Base-by-base conservation (phyloP, 2,329 filamentous ascomycete genomes). In the Aspergillus hortae region DNA sequence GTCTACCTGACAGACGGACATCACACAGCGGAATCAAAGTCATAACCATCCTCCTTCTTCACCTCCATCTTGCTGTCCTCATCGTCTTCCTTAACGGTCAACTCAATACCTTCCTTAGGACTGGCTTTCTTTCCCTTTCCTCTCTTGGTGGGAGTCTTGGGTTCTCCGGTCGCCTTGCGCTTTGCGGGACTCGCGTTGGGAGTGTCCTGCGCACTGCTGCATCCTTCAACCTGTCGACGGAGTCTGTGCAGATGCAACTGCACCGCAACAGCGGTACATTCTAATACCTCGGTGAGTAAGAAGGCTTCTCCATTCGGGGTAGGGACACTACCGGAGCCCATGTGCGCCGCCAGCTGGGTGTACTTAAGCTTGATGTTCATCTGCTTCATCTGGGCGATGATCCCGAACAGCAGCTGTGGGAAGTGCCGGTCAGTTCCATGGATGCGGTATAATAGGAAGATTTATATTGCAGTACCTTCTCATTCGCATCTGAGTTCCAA, bases 291-390 rank as follows among this genome's bases (percentile, higher is more conserved):
- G 2, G 19, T 43, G 12, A 50, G 19, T 21, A 10, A 2, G 19
- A 19, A 10, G 30, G 4, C 12, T 21, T 1, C 14, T 10, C 10
- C 15, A 5, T 14, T 6, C 6, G 2, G 11, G 15, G 40, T 23
- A 9, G 6, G 3, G 35, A 38, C 21, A 25, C 17, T 23, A 58
- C 56, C 54, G 11, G 51, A 17, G 4, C 56, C 56, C 54, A 56
- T 56, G 19, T 47, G 48, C 4, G 15, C 33, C 0, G 56, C 52
- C 0, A 58, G 48, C 1, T 21, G 23, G 1, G 50, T n/a, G 36
- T 55, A 42, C n/a, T 55, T 40, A 1, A 58, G 48, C 41, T 57
- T 58, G 25, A 55, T 2, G 2, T 44, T 57, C 4, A 38, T 23
- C 3, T 38, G 19, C 4, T 47, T 53, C 4, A 49, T 7, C 9